Evolutionary conservation across 1,139 yeast genomes (phyloP), one percentile per base, ranked within the genome.

Genomic region (Saccharomyces hybrid): DNA sequence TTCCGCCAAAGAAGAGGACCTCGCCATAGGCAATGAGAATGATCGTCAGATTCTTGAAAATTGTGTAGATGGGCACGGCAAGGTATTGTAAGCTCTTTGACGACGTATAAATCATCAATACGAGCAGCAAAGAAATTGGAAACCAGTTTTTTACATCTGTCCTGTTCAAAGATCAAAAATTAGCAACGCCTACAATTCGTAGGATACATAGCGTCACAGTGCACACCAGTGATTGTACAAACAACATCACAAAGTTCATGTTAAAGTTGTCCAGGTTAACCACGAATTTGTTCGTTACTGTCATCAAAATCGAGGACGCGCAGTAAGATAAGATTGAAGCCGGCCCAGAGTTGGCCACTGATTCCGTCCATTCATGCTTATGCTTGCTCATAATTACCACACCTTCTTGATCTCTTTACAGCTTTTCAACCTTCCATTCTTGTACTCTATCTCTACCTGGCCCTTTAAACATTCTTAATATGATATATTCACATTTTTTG

Each of bases 21-120:
- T 91, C 99, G 75, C 99, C 98, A 70, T 91, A 91, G 50, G 99
- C 99, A 71, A 93, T 91, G 70, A 93, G 78, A 64, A 91, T 91
- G 67, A 91, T 91, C 59, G 98, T 91, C 73, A 91, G 82, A 75
- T 91, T 91, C 79, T 91, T 91, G 83, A 91, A 91, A 65, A 91
- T 93, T 62, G 99, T 91, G 78, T 89, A 91, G 56, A 91, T 96
- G 52, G 98, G 98, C 59, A 91, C 91, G 54, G 91, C 78, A 68
- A 91, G 82, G 74, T 74, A 88, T 73, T 88, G 95, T 68, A 91
- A 78, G 55, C 98, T 96, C 78, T 89, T 91, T 58, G 96, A 88
- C 49, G 93, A 87, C 57, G 98, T 91, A 78, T 91, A 93, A 70
- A 90, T 91, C 98, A 93, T 91, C 56, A 83, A 77, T 51, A 91